Evolutionary conservation across 169 alveolate genomes (phyloP).

Genomic region (Cryptosporidium ryanae): DNA sequence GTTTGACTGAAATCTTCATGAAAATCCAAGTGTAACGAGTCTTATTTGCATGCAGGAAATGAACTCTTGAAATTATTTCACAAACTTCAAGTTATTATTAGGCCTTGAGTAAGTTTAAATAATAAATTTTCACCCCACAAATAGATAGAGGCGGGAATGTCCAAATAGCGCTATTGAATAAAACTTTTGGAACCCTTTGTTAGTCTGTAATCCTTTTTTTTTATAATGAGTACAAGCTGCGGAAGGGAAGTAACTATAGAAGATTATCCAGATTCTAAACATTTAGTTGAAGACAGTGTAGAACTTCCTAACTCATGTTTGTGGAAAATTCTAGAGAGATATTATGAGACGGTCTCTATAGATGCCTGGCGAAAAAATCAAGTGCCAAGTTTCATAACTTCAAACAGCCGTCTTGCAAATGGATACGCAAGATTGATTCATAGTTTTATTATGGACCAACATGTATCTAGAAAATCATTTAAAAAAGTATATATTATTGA

Average conservation of each 20-base stretch:
- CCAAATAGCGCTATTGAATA: not conserved
- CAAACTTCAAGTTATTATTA: too few species aligned
- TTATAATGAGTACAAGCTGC: constrained; percentile 21
- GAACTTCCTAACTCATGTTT: constrained; percentile 82
- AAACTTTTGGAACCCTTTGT: not conserved
- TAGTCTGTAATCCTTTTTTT: not conserved
- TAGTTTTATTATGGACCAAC: constrained; percentile 83
- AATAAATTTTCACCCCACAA: constrained; percentile 11
- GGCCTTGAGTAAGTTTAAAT: too few species aligned
- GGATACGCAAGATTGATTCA: constrained; percentile 84
- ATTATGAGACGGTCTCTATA: constrained; percentile 82
- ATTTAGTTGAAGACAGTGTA: constrained; percentile 79
- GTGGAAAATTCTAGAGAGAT: constrained; percentile 84
- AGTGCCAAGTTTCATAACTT: constrained; percentile 87
- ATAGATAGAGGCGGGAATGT: constrained; percentile 3
- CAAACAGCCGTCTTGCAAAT: constrained; percentile 84
- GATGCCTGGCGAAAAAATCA: constrained; percentile 86
- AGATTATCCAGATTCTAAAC: constrained; percentile 82
- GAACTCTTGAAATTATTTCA: too few species aligned
- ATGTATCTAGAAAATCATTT: constrained; percentile 75
- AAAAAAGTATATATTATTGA: constrained; percentile 80
- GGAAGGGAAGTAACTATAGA: constrained; percentile 86
- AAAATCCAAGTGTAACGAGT: too few species aligned
- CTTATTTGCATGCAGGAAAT: too few species aligned
- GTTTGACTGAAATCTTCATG: too few species aligned